A percentile compares a stretch with the other conserved stretches of the same genome.
Evolutionary conservation across 345 rosid species (phyloP).

Genomic region (Angophora floribunda): DNA sequence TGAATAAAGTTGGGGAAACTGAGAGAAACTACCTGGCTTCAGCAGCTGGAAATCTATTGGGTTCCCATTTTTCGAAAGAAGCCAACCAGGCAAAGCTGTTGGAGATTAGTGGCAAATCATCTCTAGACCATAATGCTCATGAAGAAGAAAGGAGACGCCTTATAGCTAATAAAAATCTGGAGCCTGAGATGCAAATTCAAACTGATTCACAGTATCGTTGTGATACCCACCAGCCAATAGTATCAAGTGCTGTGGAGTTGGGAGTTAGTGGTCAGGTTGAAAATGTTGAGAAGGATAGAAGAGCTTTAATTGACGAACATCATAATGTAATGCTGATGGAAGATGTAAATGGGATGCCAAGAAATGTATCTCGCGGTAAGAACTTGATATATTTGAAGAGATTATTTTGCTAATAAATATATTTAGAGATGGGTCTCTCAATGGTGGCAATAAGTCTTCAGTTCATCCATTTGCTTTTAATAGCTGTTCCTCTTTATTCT

Average conservation of each 20-base stretch:
- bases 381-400: not conserved
- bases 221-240: conserved; percentile 25
- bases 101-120: conserved; percentile 27
- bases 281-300: conserved; percentile 14
- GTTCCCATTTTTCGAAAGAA: conserved; percentile 30
- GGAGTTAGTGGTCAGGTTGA: conserved; percentile 9
- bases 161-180: conserved; percentile 27
- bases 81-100: conserved; percentile 23
- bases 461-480: not conserved
- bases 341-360: conserved; percentile 4
- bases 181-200: conserved; percentile 40
- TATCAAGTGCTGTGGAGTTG: conserved; percentile 17
- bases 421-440: not conserved
- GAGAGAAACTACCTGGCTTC: conserved; percentile 19
- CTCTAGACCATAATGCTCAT: conserved; percentile 14
- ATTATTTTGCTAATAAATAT: not conserved
- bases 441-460: not conserved
- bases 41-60: conserved; percentile 41
- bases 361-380: conserved; percentile 7
- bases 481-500: not conserved
- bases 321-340: conserved; percentile 1
- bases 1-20: conserved; percentile 28
- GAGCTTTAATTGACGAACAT: conserved; percentile 1
- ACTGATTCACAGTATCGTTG: conserved; percentile 21
- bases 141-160: conserved; percentile 40